These are phyloP conservation scores for Pyricularia pennisetigena DNA, from an alignment of 2,329 filamentous ascomycete genomes.

Conservation along the genomic window DNA sequence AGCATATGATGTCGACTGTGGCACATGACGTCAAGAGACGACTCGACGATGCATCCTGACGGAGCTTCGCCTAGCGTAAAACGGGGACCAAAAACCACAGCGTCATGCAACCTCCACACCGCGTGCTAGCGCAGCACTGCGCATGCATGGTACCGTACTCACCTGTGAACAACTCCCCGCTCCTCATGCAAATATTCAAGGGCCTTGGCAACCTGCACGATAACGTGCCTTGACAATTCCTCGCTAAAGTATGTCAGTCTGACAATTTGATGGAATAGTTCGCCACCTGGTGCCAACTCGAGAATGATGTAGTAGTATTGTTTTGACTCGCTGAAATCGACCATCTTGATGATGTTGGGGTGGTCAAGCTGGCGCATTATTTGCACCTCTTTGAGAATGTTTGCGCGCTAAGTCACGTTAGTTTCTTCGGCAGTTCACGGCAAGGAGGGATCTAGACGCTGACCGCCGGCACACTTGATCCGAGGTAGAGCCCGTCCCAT, in stretches of 20 bases:
- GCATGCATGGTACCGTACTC: constrained; percentile 23
- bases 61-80: neutral
- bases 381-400: constrained; percentile 96
- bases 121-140: neutral
- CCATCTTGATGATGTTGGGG: constrained; percentile 86
- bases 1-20: neutral
- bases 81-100: neutral
- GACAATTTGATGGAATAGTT: constrained; percentile 97
- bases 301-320: constrained; percentile 98
- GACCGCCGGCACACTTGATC: constrained; percentile 11
- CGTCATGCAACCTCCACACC: neutral
- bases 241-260: constrained; percentile 98
- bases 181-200: constrained; percentile 91
- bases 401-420: constrained; percentile 61
- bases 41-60: neutral
- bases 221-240: constrained; percentile 87
- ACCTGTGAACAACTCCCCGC: constrained; percentile 95
- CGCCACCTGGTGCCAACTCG: constrained; percentile 88
- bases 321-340: constrained; percentile 86
- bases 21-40: neutral
- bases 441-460: neutral
- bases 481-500: constrained; percentile 6
- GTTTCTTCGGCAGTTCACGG: neutral
- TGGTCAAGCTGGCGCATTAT: constrained; percentile 98
- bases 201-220: constrained; percentile 88